Base-by-base conservation (phyloP, 495 filamentous ascomycete species). In the Trichoderma erinaceum region DNA sequence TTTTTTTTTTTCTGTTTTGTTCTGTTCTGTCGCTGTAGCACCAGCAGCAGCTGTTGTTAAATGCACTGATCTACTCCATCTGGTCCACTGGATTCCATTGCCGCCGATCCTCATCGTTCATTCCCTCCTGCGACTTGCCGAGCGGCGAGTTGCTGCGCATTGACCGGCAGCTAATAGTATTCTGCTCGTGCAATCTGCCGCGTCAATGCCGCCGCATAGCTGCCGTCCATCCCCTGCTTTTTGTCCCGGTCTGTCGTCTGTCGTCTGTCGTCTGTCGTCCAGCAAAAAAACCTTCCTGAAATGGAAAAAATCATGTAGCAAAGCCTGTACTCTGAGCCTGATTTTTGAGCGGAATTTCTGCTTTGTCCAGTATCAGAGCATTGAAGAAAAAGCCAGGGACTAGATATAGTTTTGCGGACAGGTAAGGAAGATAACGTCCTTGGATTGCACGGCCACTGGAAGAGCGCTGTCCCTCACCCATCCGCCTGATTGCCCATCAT, bases 1-100 rank as follows among this genome's bases (percentile, higher is more conserved):
- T 61, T 16, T 61, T 13, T 12, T 61, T 29, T 61, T 8, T 61
- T 61, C 2, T 61, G 29, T 50, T 15, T n/a, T 52, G 48, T 52
- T n/a, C 18, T 23, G 18, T 18, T 52, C n/a, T 23, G 48, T n/a
- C 21, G 48, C 48, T 52, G 48, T 21, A 21, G n/a, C 48, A 44
- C 11, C n/a, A 29, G 18, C 11, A 11, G 18, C 16, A 1, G 48
- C 8, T 23, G 8, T 4, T 6, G 56, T 32, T 18, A 25, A 10
- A n/a, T 32, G 12, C 56, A 61, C 56, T 25, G 32, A 29, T 61
- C 56, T 27, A 61, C 56, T 23, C 48, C 16, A 52, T 23, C 4
- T 52, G 56, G 56, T 25, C 56, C 23, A 61, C 56, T 16, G 56
- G 56, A 27, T 21, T 61, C 35, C 56, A 61, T 61, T 61, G 56